Percentiles rank a stretch among this genome's conserved stretches.
These are phyloP conservation scores for Geotrichum phurueaensis DNA, from an alignment of 1,139 yeast genomes.

Conservation along the genomic window DNA sequence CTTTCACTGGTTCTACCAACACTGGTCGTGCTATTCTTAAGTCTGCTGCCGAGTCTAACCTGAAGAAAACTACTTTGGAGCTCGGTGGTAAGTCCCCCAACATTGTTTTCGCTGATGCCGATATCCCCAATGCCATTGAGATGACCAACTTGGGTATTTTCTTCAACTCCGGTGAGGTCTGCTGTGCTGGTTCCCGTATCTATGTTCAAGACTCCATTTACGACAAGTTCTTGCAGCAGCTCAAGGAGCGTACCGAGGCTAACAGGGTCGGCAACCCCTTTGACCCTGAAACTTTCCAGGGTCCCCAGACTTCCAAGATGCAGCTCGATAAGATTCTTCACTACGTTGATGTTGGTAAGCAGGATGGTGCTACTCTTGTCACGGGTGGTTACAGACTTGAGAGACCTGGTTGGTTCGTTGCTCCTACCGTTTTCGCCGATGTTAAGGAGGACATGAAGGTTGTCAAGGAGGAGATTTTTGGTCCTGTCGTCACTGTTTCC, in stretches of 20 bases:
- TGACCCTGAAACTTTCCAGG: constrained; percentile 61
- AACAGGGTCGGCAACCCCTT: constrained; percentile 63
- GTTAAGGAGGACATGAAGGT: constrained; percentile 58
- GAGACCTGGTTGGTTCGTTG: constrained; percentile 60
- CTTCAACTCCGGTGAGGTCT: constrained; percentile 78
- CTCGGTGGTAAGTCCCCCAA: constrained; percentile 80
- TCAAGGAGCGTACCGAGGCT: constrained; percentile 47
- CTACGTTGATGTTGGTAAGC: constrained; percentile 61
- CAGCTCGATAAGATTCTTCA: constrained; percentile 66
- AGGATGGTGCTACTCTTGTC: constrained; percentile 62
- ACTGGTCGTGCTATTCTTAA: constrained; percentile 66
- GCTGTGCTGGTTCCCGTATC: constrained; percentile 78
- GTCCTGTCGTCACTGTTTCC: constrained; percentile 70
- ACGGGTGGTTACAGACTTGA: constrained; percentile 65
- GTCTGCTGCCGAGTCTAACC: constrained; percentile 56
- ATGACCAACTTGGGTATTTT: constrained; percentile 52
- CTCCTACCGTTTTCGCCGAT: constrained; percentile 72
- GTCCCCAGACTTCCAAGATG: constrained; percentile 67
- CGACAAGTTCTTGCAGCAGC: constrained; percentile 53
- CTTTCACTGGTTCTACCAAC: constrained; percentile 81
- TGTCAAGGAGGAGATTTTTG: constrained; percentile 75
- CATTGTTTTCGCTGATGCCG: constrained; percentile 63
- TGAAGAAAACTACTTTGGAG: constrained; percentile 72
- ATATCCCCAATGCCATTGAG: constrained; percentile 50
- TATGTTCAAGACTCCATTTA: constrained; percentile 67